Base-by-base conservation (phyloP, 2,329 filamentous ascomycete species). In the Microcyclospora pomicola region DNA sequence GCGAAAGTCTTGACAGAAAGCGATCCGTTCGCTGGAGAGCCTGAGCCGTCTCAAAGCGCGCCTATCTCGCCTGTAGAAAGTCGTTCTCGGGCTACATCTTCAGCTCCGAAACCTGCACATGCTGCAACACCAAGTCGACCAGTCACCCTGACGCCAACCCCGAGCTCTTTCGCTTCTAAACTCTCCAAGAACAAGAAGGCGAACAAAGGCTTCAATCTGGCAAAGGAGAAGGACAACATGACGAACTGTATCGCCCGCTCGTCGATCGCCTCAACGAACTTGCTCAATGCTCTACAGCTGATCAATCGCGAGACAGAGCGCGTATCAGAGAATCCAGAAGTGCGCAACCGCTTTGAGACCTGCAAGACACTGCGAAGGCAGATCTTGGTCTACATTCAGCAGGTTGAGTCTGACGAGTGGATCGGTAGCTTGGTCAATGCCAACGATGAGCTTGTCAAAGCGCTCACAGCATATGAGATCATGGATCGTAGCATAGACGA, bases 401-500 rank as follows among this genome's bases (percentile, higher is more conserved):
- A 86, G 36, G 81, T 96, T 10, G 84, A 94, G 56, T 80, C 77
- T 7, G 88, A 96, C 54, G 79, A 96, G 53, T 95, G 82, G 70
- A 77, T 98, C 7, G 91, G 88, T 31, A 80, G 84, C 43, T 70
- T 98, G 4, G 77, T 98, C 13, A 84, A 91, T 52, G 87, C 88
- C 46, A 96, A 98, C 52, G 91, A 98, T 52, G 83, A 93, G 60
- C 77, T 98, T n/a, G 83, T 96, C 31, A 80, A 80, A 44, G 85
- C 87, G 1, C 70, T 98, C 40, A 94, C 93, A 75, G 82, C 86
- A 0, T 98, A 86, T 54, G 88, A 96, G 61, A 83, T 95, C 50
- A 74, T 96, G 45, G 88, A 98, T 56, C 77, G 80, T 43, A 86
- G 82, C 34, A 82, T 88, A 45, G 81, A 85, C 47, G 73, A 79